These are phyloP conservation scores for Artemisia tridentata DNA, from an alignment of 129 eudicot genomes.

Conservation along the genomic window DNA sequence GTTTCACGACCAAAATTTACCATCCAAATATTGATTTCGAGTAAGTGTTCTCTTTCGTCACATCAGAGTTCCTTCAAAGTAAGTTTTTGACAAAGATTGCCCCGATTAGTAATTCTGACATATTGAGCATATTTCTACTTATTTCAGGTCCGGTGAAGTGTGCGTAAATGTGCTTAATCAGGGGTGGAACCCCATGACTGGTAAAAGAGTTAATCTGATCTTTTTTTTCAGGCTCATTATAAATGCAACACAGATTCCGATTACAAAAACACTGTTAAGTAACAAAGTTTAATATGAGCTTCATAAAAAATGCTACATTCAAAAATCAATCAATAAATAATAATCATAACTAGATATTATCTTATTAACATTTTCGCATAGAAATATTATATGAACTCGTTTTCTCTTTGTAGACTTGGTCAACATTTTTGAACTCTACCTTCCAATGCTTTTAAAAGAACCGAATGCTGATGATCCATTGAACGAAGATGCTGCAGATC, in stretches of 20 bases:
- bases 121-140: neutral
- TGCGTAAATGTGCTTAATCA: neutral
- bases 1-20: neutral
- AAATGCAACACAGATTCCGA: too few species aligned
- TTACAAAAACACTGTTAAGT: too few species aligned
- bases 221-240: neutral
- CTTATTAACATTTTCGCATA: neutral
- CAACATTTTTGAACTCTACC: neutral
- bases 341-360: too few species aligned
- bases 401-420: neutral
- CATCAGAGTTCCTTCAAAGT: neutral
- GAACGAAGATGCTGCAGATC: neutral
- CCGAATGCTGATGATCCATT: neutral
- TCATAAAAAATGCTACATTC: neutral
- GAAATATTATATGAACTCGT: neutral
- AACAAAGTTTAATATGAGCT: too few species aligned
- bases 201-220: neutral
- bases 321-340: neutral
- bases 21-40: constrained; percentile 5
- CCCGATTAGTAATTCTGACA: neutral
- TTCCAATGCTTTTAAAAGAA: neutral
- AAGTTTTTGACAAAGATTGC: neutral
- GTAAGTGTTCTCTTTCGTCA: neutral
- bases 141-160: neutral
- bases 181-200: neutral